Evolutionary conservation across 148 eudicot genomes (phyloP).

Genomic region (Cornus suecica): DNA sequence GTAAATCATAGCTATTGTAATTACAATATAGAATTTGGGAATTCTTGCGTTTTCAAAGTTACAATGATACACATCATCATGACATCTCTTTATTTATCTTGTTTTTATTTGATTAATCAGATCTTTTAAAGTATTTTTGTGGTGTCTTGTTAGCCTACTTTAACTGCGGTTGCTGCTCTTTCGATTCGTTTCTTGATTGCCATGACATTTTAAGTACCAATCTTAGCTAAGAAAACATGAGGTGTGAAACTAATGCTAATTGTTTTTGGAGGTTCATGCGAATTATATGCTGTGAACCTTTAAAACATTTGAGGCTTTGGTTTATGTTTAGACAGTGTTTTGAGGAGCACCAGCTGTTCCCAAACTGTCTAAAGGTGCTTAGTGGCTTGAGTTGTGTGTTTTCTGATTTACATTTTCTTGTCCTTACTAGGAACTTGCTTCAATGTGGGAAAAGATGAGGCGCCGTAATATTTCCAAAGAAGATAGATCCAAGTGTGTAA

Average conservation of each 20-base stretch:
- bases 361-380: neutral
- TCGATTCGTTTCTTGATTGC: neutral
- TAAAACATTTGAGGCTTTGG: neutral
- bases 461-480: conserved; percentile 68
- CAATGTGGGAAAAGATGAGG: conserved; percentile 97
- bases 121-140: neutral
- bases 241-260: neutral
- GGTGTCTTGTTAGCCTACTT: neutral
- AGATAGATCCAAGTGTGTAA: conserved; percentile 80
- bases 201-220: too few relatives aligned
- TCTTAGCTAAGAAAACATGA: too few relatives aligned
- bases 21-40: neutral
- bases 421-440: conserved; percentile 68
- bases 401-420: conserved; percentile 6
- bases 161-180: neutral
- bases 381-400: conserved; percentile 1
- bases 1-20: neutral
- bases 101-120: neutral
- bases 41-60: neutral
- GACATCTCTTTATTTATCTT: neutral
- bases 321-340: neutral
- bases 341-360: neutral
- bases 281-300: neutral
- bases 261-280: neutral
- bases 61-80: neutral